Evolutionary conservation across 768 basidiomycete genomes (phyloP), one percentile per base, ranked within the genome.

Genomic region (Leccinum obscurum): DNA sequence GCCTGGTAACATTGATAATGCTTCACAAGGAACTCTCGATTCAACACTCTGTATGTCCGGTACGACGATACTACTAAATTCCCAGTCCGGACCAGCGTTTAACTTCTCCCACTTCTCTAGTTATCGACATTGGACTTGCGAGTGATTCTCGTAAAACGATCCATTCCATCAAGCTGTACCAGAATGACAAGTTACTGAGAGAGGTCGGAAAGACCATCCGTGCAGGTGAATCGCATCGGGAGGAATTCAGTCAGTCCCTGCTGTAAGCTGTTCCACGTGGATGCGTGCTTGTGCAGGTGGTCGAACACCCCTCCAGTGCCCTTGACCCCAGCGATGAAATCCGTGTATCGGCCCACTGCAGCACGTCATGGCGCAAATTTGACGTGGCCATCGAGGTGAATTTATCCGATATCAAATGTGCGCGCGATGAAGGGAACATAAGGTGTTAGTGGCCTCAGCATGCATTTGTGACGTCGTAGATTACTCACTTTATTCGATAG

Each of bases 381-480:
- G 50, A 50, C 6, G 8, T 62, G 1, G 3, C 0, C 14, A 49
- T 63, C 6, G 49, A 54, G 6, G 50, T 66, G 41, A 6, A 55
- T 50, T 54, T 46, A 20, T 37, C 13, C 17, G 53, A 57, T 26
- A 10, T 52, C 1, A 49, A 49, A 39, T 57, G 32, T 34, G 44
- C 28, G 50, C 53, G 58, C 14, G 49, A 57, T 7, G 61, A 57
- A 4, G 44, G 52, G 41, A 53, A 54, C 8, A 8, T 20, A 6
- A 44, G 34, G 57, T 52, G 64, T 66, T 2, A 15, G 64, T 66
- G 6, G n/a, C 48, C 44, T 54, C n/a, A 44, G 41, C 4, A 17
- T 8, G 22, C 48, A 32, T 9, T 8, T 20, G 26, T 10, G 10
- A 3, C 14, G 6, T 8, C 28, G n/a, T 26, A 2, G 17, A 35